Base-by-base conservation (phyloP, 768 basidiomycete genomes). In the Podaxis pistillaris region DNA sequence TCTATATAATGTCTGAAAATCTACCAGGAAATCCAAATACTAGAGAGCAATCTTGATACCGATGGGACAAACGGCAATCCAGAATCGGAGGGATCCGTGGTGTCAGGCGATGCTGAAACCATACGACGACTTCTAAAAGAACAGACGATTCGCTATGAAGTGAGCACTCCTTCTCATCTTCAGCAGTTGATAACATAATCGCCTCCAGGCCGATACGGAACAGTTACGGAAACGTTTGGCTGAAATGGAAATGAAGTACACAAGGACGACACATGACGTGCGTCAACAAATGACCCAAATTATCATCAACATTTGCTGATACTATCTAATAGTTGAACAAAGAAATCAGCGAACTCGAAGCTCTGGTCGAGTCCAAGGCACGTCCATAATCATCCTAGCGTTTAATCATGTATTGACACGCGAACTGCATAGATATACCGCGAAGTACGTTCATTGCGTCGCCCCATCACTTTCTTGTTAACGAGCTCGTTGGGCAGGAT, bases 321-420 rank as follows among this genome's bases (percentile, higher is more conserved):
- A 64, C 17, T 38, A 55, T 24, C 64, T 46, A 22, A 49, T 66
- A 96, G 93, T 83, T 95, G 63, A 90, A 93, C 75, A 91, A 94
- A 69, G 94, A 98, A 76, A 90, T 98, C 56, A 86, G 88, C 58
- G 95, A 98, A 71, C 82, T 98, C 19, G 96, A 98, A 74, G 83
- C 89, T 41, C 80, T 99, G 46, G 88, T 98, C n/a, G 96, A 99
- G 72, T 84, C 92, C 58, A 98, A 97, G 86, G 93, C 93, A 64
- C 60, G 74, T 26, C 47, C 13, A 7, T 56, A 5, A 15, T 37
- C n/a, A 7, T 15, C 28, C 19, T 28, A 33, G 9, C 28, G 41
- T 11, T 46, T 33, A 9, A 11, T 13, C 30, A 40, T 38, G 6
- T 55, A 51, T 41, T 62, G 30, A 55, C 33, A 28, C 13, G 57